These are phyloP conservation scores for Cercospora sp. DNA, from an alignment of 2,329 filamentous ascomycete species.

Conservation along the genomic window DNA sequence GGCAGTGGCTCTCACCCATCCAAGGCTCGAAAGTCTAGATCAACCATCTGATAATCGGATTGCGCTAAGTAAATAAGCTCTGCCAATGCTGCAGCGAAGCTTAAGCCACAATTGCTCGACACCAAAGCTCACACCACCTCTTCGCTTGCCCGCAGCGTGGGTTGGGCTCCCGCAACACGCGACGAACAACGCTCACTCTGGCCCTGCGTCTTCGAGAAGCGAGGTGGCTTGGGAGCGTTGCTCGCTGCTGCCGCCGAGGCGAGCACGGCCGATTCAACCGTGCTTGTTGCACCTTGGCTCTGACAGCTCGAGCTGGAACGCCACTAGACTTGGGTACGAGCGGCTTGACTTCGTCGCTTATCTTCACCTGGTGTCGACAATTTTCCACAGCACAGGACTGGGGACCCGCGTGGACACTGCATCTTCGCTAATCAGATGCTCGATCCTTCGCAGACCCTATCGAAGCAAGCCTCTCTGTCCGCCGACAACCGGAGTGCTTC, in stretches of 20 bases:
- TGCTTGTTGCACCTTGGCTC: not conserved
- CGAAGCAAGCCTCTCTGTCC: constrained; percentile 2
- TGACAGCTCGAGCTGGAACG: not conserved
- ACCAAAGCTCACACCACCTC: not conserved
- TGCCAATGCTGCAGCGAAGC: constrained; percentile 11
- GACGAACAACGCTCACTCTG: not conserved
- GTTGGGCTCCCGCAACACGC: not conserved
- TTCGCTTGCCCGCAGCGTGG: not conserved
- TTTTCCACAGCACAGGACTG: not conserved
- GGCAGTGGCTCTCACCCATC: not conserved
- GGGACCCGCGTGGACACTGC: not conserved
- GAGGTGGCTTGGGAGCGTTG: not conserved
- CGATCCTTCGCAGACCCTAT: constrained; percentile 1
- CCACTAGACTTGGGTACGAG: not conserved
- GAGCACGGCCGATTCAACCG: not conserved
- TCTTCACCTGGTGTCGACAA: not conserved
- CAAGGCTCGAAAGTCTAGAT: constrained; percentile 7
- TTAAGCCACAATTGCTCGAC: constrained; percentile 6
- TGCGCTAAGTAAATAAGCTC: constrained; percentile 1
- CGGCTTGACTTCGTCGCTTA: constrained; percentile 2
- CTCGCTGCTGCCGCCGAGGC: not conserved
- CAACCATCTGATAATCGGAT: constrained; percentile 8
- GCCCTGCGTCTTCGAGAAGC: not conserved
- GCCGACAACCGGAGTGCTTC: constrained; percentile 4
- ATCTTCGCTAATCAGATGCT: constrained; percentile 14